Percentiles rank a stretch among this genome's conserved stretches.
phyloP scores from a whole-genome alignment of 2,329 filamentous ascomycete genomes.

The Lasiodiplodia hormozganensis region DNA sequence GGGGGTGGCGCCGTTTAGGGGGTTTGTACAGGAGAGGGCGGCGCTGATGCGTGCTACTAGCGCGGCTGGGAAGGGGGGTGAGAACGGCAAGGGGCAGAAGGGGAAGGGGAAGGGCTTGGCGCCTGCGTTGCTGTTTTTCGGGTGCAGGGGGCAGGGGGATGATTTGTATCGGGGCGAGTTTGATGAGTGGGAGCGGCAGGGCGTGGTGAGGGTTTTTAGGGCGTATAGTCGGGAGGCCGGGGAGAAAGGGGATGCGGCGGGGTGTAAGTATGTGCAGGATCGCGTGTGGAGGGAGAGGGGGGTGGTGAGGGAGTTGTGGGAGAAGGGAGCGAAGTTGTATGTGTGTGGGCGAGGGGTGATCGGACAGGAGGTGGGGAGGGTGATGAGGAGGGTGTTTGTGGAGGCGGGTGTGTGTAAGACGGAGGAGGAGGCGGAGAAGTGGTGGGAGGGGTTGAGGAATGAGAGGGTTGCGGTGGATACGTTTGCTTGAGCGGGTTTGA shows the following conservation, averaged over 20 bases:
- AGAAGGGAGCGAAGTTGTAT: conserved; percentile 63
- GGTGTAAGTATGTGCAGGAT: conserved; percentile 62
- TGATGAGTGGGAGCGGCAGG: conserved; percentile 64
- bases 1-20: conserved; percentile 53
- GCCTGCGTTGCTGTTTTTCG: conserved; percentile 68
- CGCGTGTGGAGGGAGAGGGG: conserved; percentile 55
- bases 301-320: conserved; percentile 54
- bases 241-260: conserved; percentile 45
- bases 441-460: no score
- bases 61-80: no score
- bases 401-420: no score
- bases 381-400: conserved; percentile 48
- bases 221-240: conserved; percentile 61
- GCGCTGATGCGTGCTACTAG: no score
- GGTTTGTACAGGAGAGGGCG: conserved; percentile 52
- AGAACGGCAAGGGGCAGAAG: no score
- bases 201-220: conserved; percentile 66
- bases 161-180: conserved; percentile 67
- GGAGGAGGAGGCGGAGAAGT: no score
- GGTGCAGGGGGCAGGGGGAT: conserved; percentile 65
- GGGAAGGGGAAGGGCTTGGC: no score
- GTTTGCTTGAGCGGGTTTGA: no score
- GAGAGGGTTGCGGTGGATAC: no score
- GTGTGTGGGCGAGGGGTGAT: conserved; percentile 66
- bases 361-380: conserved; percentile 53